These are phyloP conservation scores for Fusarium nurragi DNA, from an alignment of 2,329 filamentous ascomycete genomes.

Conservation along the genomic window DNA sequence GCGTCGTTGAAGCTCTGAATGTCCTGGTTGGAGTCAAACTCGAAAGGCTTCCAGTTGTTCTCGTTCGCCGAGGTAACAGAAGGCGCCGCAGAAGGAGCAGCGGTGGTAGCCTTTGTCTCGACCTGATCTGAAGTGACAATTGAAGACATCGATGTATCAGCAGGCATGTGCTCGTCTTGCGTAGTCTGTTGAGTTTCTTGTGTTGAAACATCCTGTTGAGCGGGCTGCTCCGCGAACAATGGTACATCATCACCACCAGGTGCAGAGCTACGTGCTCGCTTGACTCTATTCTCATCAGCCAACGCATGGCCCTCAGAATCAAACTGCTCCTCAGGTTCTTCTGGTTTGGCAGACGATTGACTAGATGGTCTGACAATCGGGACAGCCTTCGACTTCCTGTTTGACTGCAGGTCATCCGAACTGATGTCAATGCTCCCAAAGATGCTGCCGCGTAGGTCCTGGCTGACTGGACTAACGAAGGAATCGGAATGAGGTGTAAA, in stretches of 20 bases:
- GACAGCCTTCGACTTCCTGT: conserved; percentile 82
- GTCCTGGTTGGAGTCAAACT: conserved; percentile 63
- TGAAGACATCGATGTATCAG: conserved; percentile 65
- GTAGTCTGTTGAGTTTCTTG: conserved; percentile 28
- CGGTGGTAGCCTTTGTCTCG: conserved; percentile 63
- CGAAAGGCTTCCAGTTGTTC: conserved; percentile 63
- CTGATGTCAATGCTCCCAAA: conserved; percentile 75
- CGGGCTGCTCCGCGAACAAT: conserved; percentile 71
- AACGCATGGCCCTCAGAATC: conserved; percentile 64
- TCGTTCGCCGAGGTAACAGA: conserved; percentile 63
- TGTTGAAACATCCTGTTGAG: conserved; percentile 19
- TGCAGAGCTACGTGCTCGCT: conserved; percentile 74
- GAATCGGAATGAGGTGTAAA: conserved; percentile 73
- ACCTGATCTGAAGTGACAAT: conserved; percentile 62
- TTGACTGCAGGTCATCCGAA: conserved; percentile 69
- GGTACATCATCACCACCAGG: conserved; percentile 78
- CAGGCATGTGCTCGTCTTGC: conserved; percentile 52
- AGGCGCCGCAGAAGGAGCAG: conserved; percentile 62
- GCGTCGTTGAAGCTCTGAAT: conserved; percentile 63
- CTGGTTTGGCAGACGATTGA: conserved; percentile 52
- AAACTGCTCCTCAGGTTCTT: conserved; percentile 38
- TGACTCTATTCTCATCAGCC: conserved; percentile 74
- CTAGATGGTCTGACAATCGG: conserved; percentile 78
- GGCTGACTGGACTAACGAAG: conserved; percentile 55
- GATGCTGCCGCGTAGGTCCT: conserved; percentile 62